A percentile compares a stretch with the other conserved stretches of the same genome.
phyloP scores from a whole-genome alignment of 148 eudicot genomes.

The Cornus suecica region DNA sequence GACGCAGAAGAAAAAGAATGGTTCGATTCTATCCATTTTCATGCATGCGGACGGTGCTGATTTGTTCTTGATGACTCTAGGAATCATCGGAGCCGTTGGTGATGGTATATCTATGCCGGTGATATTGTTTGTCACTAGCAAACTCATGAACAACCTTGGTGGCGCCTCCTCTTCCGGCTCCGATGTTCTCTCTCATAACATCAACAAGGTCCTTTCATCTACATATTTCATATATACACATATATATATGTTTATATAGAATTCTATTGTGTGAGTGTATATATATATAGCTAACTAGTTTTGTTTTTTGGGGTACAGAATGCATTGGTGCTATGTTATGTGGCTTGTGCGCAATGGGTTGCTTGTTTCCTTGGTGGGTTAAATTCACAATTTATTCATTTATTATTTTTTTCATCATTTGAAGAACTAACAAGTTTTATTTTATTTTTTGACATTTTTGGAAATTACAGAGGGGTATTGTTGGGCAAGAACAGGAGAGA shows the following conservation, averaged over 20 bases:
- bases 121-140: constrained; percentile 41
- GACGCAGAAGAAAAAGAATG: constrained; percentile 20
- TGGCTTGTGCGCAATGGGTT: constrained; percentile 65
- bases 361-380: constrained; percentile 73
- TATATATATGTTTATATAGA: no score
- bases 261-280: no score
- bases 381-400: not conserved
- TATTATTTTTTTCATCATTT: not conserved
- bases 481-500: constrained; percentile 82
- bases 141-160: constrained; percentile 67
- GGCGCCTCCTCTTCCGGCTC: constrained; percentile 10
- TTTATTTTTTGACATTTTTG: not conserved
- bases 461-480: constrained; percentile 62
- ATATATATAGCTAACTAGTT: not conserved
- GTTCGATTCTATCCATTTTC: constrained; percentile 56
- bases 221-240: not conserved
- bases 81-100: constrained; percentile 57
- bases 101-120: constrained; percentile 66
- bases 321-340: constrained; percentile 49
- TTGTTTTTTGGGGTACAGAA: constrained; percentile 40
- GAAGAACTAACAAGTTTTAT: not conserved
- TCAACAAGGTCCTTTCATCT: constrained; percentile 50
- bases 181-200: constrained; percentile 26
- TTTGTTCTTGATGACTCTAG: constrained; percentile 50
- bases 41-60: constrained; percentile 76